Percentiles rank a stretch among this genome's conserved stretches.
phyloP scores from a whole-genome alignment of 208 protist species.

The Crithidia sp. region DNA sequence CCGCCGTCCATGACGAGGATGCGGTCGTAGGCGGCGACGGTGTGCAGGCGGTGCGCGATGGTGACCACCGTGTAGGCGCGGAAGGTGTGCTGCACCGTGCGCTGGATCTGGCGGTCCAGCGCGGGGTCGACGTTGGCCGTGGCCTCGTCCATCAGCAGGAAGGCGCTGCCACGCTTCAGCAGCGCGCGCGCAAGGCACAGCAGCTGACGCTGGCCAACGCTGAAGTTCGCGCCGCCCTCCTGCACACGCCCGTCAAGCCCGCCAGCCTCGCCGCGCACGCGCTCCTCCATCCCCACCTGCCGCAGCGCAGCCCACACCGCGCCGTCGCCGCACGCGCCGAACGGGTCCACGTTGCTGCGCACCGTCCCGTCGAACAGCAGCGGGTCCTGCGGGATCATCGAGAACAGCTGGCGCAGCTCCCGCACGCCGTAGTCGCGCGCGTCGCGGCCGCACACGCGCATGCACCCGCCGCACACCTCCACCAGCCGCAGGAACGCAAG shows the following conservation, averaged over 20 bases:
- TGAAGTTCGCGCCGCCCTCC: slow-evolving; percentile 74
- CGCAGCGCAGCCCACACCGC: slow-evolving; percentile 58
- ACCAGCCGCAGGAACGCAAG: slow-evolving; percentile 70
- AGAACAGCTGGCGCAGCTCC: slow-evolving; percentile 67
- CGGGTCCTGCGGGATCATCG: slow-evolving; percentile 88
- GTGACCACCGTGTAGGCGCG: slow-evolving; percentile 63
- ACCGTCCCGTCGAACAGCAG: slow-evolving; percentile 83
- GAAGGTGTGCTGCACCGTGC: slow-evolving; percentile 54
- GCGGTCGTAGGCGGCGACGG: slow-evolving; percentile 63
- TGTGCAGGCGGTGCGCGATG: slow-evolving; percentile 77
- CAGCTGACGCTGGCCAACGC: slow-evolving; percentile 80
- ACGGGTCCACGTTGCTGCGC: slow-evolving; percentile 80
- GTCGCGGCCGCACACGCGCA: slow-evolving; percentile 49
- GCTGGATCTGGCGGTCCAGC: slow-evolving; percentile 62
- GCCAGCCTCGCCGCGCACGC: slow-evolving; percentile 29
- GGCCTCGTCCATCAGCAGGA: slow-evolving; percentile 83
- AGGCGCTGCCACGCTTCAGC: slow-evolving; percentile 54
- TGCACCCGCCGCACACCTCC: slow-evolving; percentile 54
- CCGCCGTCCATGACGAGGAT: slow-evolving; percentile 73
- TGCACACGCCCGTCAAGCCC: slow-evolving; percentile 47
- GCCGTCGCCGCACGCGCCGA: slow-evolving; percentile 39
- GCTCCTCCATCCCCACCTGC: slow-evolving; percentile 51
- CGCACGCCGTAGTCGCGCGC: slow-evolving; percentile 44
- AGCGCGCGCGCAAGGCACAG: slow-evolving; percentile 74
- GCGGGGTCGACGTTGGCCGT: slow-evolving; percentile 69